Evolutionary conservation across 768 basidiomycete genomes (phyloP), one percentile per base, ranked within the genome.

Genomic region (Boletellus sp.): DNA sequence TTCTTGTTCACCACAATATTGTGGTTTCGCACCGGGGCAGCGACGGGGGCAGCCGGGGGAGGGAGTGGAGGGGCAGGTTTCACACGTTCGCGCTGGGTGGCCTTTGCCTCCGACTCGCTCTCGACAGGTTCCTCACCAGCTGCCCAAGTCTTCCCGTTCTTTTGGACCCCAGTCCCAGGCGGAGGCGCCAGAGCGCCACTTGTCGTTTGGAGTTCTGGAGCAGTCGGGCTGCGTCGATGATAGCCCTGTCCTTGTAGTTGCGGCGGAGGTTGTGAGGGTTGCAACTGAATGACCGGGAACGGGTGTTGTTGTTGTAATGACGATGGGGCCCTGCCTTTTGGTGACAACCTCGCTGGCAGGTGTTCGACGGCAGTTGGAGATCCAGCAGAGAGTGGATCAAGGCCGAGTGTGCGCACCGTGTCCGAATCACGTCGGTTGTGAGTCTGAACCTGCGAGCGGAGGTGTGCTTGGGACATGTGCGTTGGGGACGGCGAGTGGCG

Each of bases 391-490:
- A 57, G 62, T 31, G 68, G 40, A 10, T 69, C 68, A 16, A 70
- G 68, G 34, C 72, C 72, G 13, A 70, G 64, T 7, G 73, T 78
- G 39, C 84, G 85, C 24, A 89, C 69, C 0, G 88, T 90, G 54
- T 91, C 88, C 0, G 88, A 90, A 50, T 90, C 87, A 23, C 81
- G 78, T 43, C 88, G 81, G 57, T 73, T 77, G 62, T 90, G 88
- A 2, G 65, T 68, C 56, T 75, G 65, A 38, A 60, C 39, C 11
- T 59, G 60, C 9, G 70, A 54, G 3, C 72, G 55, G 52, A 67
- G 54, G 47, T 70, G 63, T 45, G 63, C 51, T 31, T 64, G 59
- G 34, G 65, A 59, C 51, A 68, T 59, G 31, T 73, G 72, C 6
- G 73, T 74, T 15, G 77, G 74, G 6, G 84, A 83, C 3, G 83